These are phyloP conservation scores for Eutrema japonicum DNA, from an alignment of 345 rosid species.

Conservation along the genomic window DNA sequence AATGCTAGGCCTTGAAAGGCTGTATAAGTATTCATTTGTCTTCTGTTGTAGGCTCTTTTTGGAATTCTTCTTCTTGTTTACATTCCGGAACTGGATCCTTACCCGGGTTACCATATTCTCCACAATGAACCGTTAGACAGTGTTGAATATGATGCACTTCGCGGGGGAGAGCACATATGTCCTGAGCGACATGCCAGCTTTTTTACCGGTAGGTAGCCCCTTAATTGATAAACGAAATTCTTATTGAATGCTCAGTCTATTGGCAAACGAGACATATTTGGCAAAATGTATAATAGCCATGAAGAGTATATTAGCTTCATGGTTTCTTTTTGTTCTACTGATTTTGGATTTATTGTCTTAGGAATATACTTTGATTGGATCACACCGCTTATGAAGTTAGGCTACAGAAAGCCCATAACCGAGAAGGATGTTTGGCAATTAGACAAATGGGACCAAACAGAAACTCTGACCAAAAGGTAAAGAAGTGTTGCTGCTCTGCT, in stretches of 20 bases:
- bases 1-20: not conserved
- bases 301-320: not conserved
- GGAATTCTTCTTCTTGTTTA: slow-evolving; percentile 74
- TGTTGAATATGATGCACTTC: slow-evolving; percentile 76
- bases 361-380: slow-evolving; percentile 84
- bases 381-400: slow-evolving; percentile 85
- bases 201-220: slow-evolving; percentile 70
- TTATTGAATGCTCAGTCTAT: slow-evolving; percentile 5
- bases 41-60: slow-evolving; percentile 62
- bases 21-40: slow-evolving; percentile 1
- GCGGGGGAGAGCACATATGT: slow-evolving; percentile 70
- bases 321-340: slow-evolving; percentile 3
- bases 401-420: slow-evolving; percentile 78
- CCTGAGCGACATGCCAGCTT: slow-evolving; percentile 76
- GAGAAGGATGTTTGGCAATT: slow-evolving; percentile 94
- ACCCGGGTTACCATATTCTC: slow-evolving; percentile 61
- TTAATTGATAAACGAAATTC: not conserved
- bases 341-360: slow-evolving; percentile 42
- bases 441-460: slow-evolving; percentile 92
- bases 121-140: slow-evolving; percentile 53
- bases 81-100: slow-evolving; percentile 72
- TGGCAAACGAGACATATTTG: not conserved
- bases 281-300: not conserved
- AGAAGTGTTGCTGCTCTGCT: slow-evolving; percentile 29
- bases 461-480: slow-evolving; percentile 68